These are phyloP conservation scores for Fusarium sarcochroum DNA, from an alignment of 2,329 filamentous ascomycete genomes.

Conservation along the genomic window DNA sequence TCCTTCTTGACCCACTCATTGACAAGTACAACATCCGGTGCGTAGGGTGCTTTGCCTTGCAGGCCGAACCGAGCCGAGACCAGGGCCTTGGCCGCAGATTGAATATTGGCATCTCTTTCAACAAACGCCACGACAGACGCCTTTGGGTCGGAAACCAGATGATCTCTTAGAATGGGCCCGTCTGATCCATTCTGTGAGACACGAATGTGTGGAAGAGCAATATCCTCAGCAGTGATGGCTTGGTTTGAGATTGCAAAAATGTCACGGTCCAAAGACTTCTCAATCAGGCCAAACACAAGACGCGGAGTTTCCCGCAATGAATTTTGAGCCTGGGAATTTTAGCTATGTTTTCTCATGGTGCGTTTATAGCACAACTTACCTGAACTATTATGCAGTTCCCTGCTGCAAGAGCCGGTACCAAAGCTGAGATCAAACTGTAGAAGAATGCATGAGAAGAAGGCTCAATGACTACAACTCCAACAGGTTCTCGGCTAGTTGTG, in stretches of 20 bases:
- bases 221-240: not conserved
- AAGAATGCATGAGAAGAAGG: slow-evolving; percentile 40
- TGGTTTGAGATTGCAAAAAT: slow-evolving; percentile 16
- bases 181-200: slow-evolving; percentile 22
- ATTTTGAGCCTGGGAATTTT: not conserved
- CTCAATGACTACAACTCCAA: slow-evolving; percentile 38
- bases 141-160: slow-evolving; percentile 23
- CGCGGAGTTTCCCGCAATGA: slow-evolving; percentile 21
- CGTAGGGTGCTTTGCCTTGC: slow-evolving; percentile 37
- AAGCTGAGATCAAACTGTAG: slow-evolving; percentile 32
- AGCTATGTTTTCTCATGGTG: accelerated
- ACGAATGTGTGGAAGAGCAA: slow-evolving; percentile 18
- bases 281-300: slow-evolving; percentile 9
- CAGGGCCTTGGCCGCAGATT: slow-evolving; percentile 32
- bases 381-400: slow-evolving; percentile 41
- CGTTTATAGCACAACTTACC: not conserved
- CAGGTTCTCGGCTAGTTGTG: slow-evolving; percentile 14
- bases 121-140: slow-evolving; percentile 33
- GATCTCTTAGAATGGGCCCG: not conserved
- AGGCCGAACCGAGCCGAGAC: slow-evolving; percentile 35
- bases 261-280: slow-evolving; percentile 24
- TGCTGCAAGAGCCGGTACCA: slow-evolving; percentile 28
- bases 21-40: slow-evolving; percentile 38
- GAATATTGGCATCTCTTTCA: slow-evolving; percentile 39
- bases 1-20: slow-evolving; percentile 47